These are phyloP conservation scores for Gaultheria prostrata DNA, from an alignment of 148 eudicot genomes.

Conservation along the genomic window DNA sequence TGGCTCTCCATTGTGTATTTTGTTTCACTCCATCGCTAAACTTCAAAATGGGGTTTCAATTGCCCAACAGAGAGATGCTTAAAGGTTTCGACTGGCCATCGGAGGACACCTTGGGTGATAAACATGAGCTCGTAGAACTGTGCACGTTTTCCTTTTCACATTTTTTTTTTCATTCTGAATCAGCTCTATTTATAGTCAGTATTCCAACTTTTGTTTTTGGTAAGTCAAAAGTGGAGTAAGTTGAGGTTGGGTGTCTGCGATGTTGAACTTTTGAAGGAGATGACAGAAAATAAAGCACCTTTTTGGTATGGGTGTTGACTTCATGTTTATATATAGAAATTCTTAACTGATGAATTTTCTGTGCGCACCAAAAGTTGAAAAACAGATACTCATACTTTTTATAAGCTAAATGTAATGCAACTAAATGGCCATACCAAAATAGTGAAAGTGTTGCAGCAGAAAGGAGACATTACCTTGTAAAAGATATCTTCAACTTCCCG, in stretches of 20 bases:
- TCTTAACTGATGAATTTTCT: background rate
- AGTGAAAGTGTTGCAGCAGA: background rate
- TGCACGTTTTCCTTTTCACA: background rate
- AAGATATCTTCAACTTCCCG: constrained; percentile 74
- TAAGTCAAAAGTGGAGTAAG: no score
- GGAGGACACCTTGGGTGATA: constrained; percentile 87
- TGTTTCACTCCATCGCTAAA: no score
- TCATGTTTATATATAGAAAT: background rate
- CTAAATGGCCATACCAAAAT: background rate
- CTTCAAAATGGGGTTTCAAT: constrained; percentile 25
- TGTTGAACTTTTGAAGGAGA: no score
- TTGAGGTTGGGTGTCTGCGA: no score
- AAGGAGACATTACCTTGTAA: constrained; percentile 42
- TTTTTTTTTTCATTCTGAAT: background rate
- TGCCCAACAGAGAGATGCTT: constrained; percentile 60
- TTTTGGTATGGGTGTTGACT: background rate
- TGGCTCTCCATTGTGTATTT: no score
- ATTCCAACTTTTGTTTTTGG: background rate
- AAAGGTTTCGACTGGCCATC: constrained; percentile 62
- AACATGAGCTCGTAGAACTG: constrained; percentile 17
- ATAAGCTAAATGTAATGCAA: background rate
- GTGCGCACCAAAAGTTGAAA: background rate
- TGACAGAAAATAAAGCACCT: no score
- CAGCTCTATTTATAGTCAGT: background rate
- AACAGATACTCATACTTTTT: background rate